Evolutionary conservation across 768 basidiomycete species (phyloP).

Genomic region (Tephrocybe rancida): DNA sequence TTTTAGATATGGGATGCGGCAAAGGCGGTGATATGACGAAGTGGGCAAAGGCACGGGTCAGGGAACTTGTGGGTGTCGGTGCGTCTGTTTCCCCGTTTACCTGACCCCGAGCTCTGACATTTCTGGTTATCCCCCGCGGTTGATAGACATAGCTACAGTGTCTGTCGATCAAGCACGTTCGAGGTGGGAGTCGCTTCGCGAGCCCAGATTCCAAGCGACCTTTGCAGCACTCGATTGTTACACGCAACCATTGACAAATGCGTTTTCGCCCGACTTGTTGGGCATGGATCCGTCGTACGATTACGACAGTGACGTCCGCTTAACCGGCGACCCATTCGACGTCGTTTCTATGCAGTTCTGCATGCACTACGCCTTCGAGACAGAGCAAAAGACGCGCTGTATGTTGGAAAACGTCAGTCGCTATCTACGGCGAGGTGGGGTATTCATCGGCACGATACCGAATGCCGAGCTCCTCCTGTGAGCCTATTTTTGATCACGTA

Average conservation of each 20-base stretch:
- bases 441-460: slow-evolving; percentile 97
- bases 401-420: slow-evolving; percentile 92
- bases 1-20: slow-evolving; percentile 97
- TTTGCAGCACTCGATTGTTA: slow-evolving; percentile 94
- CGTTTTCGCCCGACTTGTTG: slow-evolving; percentile 64
- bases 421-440: slow-evolving; percentile 80
- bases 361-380: slow-evolving; percentile 99
- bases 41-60: slow-evolving; percentile 87
- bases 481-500: slow-evolving; percentile 32
- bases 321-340: slow-evolving; percentile 67
- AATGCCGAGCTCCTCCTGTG: slow-evolving; percentile 85
- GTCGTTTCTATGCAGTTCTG: slow-evolving; percentile 99
- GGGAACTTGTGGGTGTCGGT: slow-evolving; percentile 85
- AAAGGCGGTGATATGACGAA: slow-evolving; percentile 98
- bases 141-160: slow-evolving; percentile 82
- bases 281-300: slow-evolving; percentile 26
- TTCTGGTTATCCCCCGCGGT: background rate
- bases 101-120: background rate
- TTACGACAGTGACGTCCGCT: slow-evolving; percentile 7
- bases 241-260: slow-evolving; percentile 65
- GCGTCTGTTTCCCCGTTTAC: slow-evolving; percentile 18
- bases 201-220: slow-evolving; percentile 67
- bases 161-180: slow-evolving; percentile 87
- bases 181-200: slow-evolving; percentile 60
- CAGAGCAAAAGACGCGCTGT: slow-evolving; percentile 78